Conservation (phyloP, 1,284 basidiomycete species). For the Ganoderma lingzhi region DNA sequence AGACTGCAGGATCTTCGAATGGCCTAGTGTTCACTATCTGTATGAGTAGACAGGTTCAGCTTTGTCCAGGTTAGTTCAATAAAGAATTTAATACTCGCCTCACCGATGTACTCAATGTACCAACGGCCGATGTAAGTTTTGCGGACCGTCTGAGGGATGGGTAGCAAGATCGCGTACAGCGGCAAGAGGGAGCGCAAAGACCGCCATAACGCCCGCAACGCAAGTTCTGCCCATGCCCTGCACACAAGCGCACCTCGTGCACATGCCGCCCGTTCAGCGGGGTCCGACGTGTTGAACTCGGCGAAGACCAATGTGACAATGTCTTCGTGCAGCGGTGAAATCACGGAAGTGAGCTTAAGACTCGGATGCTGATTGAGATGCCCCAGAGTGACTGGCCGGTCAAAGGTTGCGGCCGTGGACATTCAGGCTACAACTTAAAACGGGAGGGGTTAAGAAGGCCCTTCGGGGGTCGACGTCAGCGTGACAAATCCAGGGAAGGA, state of each 20-base stretch:
- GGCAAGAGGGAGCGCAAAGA: slow-evolving; percentile 4
- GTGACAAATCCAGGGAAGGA: no score
- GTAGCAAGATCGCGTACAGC: not conserved
- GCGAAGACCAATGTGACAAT: not conserved
- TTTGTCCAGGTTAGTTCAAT: no score
- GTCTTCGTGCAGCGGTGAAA: not conserved
- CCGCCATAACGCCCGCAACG: not conserved
- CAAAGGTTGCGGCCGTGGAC: not conserved
- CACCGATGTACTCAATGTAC: slow-evolving; percentile 3
- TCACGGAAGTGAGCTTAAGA: not conserved
- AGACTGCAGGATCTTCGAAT: not conserved
- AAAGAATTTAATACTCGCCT: not conserved
- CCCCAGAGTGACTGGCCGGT: not conserved
- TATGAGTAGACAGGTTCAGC: not conserved
- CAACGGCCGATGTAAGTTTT: not conserved
- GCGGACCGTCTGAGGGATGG: not conserved
- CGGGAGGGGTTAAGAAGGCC: not conserved
- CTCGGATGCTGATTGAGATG: not conserved
- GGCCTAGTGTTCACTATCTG: not conserved
- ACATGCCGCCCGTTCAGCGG: not conserved
- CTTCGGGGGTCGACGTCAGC: not conserved
- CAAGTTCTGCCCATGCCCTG: slow-evolving; percentile 1
- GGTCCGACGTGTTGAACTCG: not conserved
- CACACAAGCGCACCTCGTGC: slow-evolving; percentile 2
- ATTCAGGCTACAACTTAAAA: not conserved